These are phyloP conservation scores for Lactarius indigo DNA, from an alignment of 768 basidiomycete genomes.

Conservation along the genomic window DNA sequence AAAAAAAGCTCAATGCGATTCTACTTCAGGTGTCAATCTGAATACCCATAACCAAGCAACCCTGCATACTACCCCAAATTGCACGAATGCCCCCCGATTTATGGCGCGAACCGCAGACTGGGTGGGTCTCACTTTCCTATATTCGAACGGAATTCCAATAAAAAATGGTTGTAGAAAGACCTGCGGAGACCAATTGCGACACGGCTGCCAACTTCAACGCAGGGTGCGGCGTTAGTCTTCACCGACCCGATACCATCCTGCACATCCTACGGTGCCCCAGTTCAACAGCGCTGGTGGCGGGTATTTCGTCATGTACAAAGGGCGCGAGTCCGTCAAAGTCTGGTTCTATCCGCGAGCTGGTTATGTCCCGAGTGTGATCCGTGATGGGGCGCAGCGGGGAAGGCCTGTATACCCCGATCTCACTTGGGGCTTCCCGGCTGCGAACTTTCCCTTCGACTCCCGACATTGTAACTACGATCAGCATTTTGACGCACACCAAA, in stretches of 20 bases:
- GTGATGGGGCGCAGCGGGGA: slow-evolving; percentile 11
- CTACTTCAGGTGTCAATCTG: slow-evolving; percentile 44
- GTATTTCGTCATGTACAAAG: slow-evolving; percentile 52
- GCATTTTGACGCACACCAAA: slow-evolving; percentile 50
- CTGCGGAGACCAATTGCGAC: slow-evolving; percentile 47
- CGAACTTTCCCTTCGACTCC: slow-evolving; percentile 42
- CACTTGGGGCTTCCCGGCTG: slow-evolving; percentile 47
- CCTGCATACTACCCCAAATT: slow-evolving; percentile 50
- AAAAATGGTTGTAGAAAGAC: slow-evolving; percentile 33
- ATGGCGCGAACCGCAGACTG: slow-evolving; percentile 36
- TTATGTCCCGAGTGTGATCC: slow-evolving; percentile 42
- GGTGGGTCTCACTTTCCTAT: slow-evolving; percentile 33
- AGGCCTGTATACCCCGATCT: slow-evolving; percentile 10
- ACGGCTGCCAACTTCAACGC: slow-evolving; percentile 48
- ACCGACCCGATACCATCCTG: slow-evolving; percentile 27
- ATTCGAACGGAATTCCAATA: neutral
- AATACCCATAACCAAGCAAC: slow-evolving; percentile 45
- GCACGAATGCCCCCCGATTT: slow-evolving; percentile 41
- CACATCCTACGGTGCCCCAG: slow-evolving; percentile 41
- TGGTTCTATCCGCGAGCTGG: slow-evolving; percentile 58
- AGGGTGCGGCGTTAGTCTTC: slow-evolving; percentile 59
- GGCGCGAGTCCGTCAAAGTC: slow-evolving; percentile 40
- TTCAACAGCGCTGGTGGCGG: slow-evolving; percentile 59
- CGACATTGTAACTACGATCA: slow-evolving; percentile 47
- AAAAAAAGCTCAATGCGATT: too few relatives aligned